Evolutionary conservation across 768 basidiomycete genomes (phyloP), one percentile per base, ranked within the genome.

Genomic region (Pholiota microspora): DNA sequence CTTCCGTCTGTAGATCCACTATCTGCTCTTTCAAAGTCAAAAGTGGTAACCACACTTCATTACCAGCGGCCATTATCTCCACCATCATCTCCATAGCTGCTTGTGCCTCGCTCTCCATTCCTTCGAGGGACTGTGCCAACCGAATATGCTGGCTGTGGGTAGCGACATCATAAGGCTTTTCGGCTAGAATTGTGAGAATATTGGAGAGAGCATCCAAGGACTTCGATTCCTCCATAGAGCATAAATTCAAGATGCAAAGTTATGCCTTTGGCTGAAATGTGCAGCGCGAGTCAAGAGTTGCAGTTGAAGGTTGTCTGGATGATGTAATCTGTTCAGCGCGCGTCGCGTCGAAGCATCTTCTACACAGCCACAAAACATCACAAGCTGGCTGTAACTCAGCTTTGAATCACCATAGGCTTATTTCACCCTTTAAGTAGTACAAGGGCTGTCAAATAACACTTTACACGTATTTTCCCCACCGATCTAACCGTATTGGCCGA

Each of bases 41-140:
- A 38, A 92, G 72, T 18, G 84, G 82, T n/a, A 85, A 54, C 91
- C 91, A 94, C 18, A 89, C 78, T 31, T 88, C 82, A 54, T 88
- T 84, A 28, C 81, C 80, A 8, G 79, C 84, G 6, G 88, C 82
- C 59, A 85, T 73, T 60, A 80, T 83, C 50, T 78, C 77, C 3
- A 82, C 69, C 64, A 85, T 74, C 79, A 88, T 85, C 63, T 88
- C 84, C 61, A 82, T 76, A 15, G 89, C 92, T 5, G 76, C 73
- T 29, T 75, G 65, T 16, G 81, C 67, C 59, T 92, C 85, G 38
- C 80, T 75, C 9, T 83, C 78, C 73, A 85, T 76, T 52, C 78
- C 82, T 16, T 80, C 74, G 13, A 82, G 58, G 21, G 79, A 76
- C 45, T 76, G 75, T 3, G 86, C 80, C 3, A 91, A 70, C 40